Conservation (phyloP, 2,329 filamentous ascomycete species). For the Kalmusia sp. region DNA sequence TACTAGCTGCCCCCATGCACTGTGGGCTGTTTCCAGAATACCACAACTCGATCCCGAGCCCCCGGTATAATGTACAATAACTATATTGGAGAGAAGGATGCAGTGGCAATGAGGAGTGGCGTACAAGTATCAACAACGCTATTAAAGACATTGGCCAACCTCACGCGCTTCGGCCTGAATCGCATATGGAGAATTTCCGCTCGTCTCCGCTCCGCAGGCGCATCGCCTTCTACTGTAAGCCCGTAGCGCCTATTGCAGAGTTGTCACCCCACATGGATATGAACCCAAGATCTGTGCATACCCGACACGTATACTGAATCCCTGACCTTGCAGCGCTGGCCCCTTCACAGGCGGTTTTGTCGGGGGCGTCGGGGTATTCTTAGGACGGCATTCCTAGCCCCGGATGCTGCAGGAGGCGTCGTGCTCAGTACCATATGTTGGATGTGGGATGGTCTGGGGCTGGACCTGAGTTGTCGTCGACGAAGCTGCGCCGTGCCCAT, state of each 20-base stretch:
- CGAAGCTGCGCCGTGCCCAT: too few relatives aligned
- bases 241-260: not conserved
- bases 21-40: not conserved
- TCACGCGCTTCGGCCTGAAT: not conserved
- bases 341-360: not conserved
- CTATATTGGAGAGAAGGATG: not conserved
- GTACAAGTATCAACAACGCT: too few relatives aligned
- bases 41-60: not conserved
- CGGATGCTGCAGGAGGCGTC: not conserved
- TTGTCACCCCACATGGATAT: not conserved
- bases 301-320: not conserved
- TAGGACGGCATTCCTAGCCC: not conserved
- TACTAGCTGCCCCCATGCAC: not conserved
- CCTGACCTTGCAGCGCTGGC: not conserved
- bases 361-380: not conserved
- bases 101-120: too few relatives aligned
- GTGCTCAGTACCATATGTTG: not conserved
- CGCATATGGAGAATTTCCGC: not conserved
- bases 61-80: not conserved
- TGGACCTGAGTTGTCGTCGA: too few relatives aligned
- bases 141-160: not conserved
- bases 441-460: too few relatives aligned
- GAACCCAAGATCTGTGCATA: conserved; percentile 1
- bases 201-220: not conserved
- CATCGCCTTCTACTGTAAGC: too few relatives aligned